These are phyloP conservation scores for Podaxis sp. DNA, from an alignment of 768 basidiomycete genomes.

Conservation along the genomic window DNA sequence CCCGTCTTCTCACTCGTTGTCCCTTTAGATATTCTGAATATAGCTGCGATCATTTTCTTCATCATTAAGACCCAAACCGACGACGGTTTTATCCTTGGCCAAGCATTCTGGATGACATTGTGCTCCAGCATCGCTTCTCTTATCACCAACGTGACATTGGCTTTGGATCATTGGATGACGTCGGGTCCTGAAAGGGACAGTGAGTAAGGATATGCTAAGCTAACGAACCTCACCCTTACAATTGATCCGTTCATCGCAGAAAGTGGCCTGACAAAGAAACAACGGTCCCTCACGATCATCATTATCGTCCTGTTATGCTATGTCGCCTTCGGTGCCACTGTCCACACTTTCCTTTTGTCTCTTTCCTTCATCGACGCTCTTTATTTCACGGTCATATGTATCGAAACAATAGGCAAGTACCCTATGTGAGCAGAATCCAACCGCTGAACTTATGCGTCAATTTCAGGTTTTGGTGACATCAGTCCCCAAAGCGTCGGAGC, in stretches of 20 bases:
- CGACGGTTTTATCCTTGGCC: conserved; percentile 69
- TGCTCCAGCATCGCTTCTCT: conserved; percentile 70
- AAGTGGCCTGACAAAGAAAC: conserved; percentile 79
- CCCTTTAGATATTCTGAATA: conserved; percentile 65
- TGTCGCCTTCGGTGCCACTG: conserved; percentile 69
- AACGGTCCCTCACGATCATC: conserved; percentile 76
- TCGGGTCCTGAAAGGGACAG: conserved; percentile 53
- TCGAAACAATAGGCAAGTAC: conserved; percentile 60
- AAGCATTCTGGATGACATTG: conserved; percentile 76
- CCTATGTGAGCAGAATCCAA: background rate
- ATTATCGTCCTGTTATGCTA: conserved; percentile 75
- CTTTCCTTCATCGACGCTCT: conserved; percentile 70
- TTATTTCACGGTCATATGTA: conserved; percentile 75
- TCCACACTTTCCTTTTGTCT: conserved; percentile 50
- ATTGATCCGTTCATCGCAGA: conserved; percentile 36
- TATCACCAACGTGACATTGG: conserved; percentile 65
- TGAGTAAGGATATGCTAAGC: background rate
- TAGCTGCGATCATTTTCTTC: conserved; percentile 56
- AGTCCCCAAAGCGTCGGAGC: conserved; percentile 47
- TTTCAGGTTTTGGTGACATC: conserved; percentile 75
- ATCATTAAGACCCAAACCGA: conserved; percentile 59
- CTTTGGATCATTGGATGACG: conserved; percentile 58
- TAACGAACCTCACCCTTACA: background rate
- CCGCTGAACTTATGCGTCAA: conserved; percentile 8
- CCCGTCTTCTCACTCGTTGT: background rate